Percentiles rank a stretch among this genome's conserved stretches.
These are phyloP conservation scores for Lasiosphaeris hirsuta DNA, from an alignment of 495 filamentous ascomycete species.

Conservation along the genomic window DNA sequence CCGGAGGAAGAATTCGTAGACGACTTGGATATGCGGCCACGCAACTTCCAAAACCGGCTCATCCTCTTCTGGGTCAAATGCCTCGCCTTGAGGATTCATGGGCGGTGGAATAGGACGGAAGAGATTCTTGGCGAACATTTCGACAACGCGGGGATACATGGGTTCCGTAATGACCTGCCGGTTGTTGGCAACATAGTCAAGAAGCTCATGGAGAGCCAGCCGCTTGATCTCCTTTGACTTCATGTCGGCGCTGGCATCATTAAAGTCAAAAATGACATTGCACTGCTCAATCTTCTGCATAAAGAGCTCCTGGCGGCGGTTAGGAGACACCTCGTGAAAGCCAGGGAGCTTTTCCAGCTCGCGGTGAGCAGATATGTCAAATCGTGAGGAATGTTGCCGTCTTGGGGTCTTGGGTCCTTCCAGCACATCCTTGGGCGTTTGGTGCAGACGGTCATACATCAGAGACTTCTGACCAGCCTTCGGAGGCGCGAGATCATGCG, in stretches of 20 bases:
- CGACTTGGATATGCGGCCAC: conserved; percentile 99
- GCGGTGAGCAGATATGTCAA: conserved; percentile 94
- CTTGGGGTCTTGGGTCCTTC: conserved; percentile 94
- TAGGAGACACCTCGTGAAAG: conserved; percentile 97
- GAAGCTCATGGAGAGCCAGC: conserved; percentile 88
- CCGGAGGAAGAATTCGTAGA: conserved; percentile 98
- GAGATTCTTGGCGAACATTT: conserved; percentile 99
- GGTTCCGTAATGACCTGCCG: conserved; percentile 96
- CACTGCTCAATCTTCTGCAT: conserved; percentile 99
- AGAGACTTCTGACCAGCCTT: conserved; percentile 81
- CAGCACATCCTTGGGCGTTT: conserved; percentile 90
- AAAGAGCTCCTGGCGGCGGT: conserved; percentile 93
- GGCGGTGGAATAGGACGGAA: conserved; percentile 96
- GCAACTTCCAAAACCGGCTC: conserved; percentile 97
- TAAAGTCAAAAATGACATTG: conserved; percentile 99
- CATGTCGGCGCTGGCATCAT: conserved; percentile 97
- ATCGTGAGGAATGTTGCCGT: conserved; percentile 93
- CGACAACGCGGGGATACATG: conserved; percentile 97
- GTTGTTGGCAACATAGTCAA: conserved; percentile 99
- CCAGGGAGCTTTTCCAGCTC: conserved; percentile 96
- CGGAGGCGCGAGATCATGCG: conserved; percentile 91
- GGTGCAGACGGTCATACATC: conserved; percentile 86
- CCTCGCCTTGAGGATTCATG: conserved; percentile 95
- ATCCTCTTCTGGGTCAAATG: conserved; percentile 98
- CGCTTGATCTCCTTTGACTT: conserved; percentile 99